Percentiles rank a stretch among this genome's conserved stretches.
phyloP scores from a whole-genome alignment of 495 filamentous ascomycete genomes.

The Tuber indicum region DNA sequence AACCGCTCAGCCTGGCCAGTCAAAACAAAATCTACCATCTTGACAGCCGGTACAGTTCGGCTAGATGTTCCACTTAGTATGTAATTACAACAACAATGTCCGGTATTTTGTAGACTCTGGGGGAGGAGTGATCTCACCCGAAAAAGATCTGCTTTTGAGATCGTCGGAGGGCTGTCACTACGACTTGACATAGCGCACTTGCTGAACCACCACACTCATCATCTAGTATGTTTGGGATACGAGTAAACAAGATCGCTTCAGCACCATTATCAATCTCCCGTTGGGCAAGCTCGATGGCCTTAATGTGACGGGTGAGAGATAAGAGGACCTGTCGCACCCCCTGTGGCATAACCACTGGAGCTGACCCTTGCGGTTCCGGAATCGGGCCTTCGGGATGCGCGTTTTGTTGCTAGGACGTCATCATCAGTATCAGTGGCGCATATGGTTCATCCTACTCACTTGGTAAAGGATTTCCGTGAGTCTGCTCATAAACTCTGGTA shows the following conservation, averaged over 20 bases:
- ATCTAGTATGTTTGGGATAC: background rate
- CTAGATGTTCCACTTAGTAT: background rate
- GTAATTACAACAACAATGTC: background rate
- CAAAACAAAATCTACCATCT: background rate
- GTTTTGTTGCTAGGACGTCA: background rate
- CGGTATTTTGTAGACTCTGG: background rate
- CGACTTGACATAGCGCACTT: background rate
- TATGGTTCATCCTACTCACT: background rate
- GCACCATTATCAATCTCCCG: background rate
- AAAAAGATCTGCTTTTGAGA: background rate
- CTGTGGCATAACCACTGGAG: background rate
- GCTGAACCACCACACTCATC: background rate
- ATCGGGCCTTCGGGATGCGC: background rate
- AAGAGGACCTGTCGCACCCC: background rate
- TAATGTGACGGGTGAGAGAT: background rate
- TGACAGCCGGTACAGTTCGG: background rate
- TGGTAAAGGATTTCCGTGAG: background rate
- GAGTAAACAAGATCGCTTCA: background rate
- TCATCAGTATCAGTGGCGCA: background rate
- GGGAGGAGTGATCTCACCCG: background rate
- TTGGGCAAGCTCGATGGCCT: background rate
- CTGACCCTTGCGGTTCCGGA: background rate
- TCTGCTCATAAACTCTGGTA: background rate
- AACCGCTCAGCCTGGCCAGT: background rate
- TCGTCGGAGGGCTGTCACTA: background rate